These are phyloP conservation scores for Populus davidiana DNA, from an alignment of 345 rosid species.

Conservation along the genomic window DNA sequence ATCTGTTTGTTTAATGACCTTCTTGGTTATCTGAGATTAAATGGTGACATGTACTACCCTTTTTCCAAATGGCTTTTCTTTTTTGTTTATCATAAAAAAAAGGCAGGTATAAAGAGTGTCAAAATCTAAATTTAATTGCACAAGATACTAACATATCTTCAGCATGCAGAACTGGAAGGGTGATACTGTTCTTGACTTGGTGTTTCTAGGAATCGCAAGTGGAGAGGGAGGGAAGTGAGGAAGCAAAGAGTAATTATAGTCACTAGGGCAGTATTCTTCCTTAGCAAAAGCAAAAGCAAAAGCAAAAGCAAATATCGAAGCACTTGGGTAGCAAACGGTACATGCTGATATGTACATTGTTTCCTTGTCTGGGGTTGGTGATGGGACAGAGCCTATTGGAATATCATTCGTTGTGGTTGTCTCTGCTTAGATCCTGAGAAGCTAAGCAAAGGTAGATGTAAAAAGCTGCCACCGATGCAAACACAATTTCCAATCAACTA, in stretches of 20 bases:
- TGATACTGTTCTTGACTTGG: slow-evolving; percentile 16
- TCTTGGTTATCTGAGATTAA: too few relatives aligned
- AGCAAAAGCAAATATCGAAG: slow-evolving; percentile 7
- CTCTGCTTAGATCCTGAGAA: slow-evolving; percentile 22
- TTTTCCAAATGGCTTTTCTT: too few relatives aligned
- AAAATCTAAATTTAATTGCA: neutral
- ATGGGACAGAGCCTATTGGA: slow-evolving; percentile 21
- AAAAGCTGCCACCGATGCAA: slow-evolving; percentile 13
- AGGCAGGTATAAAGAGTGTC: neutral
- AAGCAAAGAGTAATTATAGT: neutral
- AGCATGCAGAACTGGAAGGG: slow-evolving; percentile 3
- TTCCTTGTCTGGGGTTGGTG: slow-evolving; percentile 22
- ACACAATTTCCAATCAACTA: slow-evolving; percentile 13
- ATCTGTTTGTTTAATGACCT: slow-evolving; percentile 1
- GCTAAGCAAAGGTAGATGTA: slow-evolving; percentile 29
- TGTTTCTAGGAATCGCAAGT: neutral
- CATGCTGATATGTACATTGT: slow-evolving; percentile 16
- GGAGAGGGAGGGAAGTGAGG: neutral
- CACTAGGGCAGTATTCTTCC: neutral
- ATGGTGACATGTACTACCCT: neutral
- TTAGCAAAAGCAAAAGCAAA: slow-evolving; percentile 5
- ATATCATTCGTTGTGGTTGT: slow-evolving; percentile 11
- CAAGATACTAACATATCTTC: slow-evolving; percentile 5
- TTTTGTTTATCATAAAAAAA: too few relatives aligned
- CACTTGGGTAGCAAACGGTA: slow-evolving; percentile 28